Base-by-base conservation (phyloP, 176 grass and related monocot species). In the Rhipidocladum racemiflorum region DNA sequence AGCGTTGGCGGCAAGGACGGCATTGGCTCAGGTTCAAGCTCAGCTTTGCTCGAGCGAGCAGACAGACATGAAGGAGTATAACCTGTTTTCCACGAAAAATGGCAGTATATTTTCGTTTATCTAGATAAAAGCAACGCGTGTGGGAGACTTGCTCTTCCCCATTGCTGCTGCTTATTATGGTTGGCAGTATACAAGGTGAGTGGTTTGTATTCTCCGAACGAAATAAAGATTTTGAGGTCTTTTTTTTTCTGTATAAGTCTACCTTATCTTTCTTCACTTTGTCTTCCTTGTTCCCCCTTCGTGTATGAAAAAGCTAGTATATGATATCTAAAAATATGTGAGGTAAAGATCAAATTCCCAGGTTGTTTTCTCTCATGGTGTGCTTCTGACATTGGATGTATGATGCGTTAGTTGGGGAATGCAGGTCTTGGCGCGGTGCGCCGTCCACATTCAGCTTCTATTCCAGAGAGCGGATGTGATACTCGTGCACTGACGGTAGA, bases 61-160 rank as follows among this genome's bases (percentile, higher is more conserved):
- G 82, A 79, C 76, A 60, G 75, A 90, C 72, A 83, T 95, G 63
- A 80, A 94, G 63, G 88, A 96, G 79, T 94, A 94, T 70, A 89
- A 88, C 74, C 88, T 94, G 70, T 94, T 94, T 75, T 91, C 89
- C 74, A 71, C 84, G 23, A 81, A 86, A 85, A 81, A 74, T 63
- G 81, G 62, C 32, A n/a, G 54, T 12, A 24, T 78, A 60, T 90
- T 94, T 87, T 80, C 89, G 21, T 94, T 94, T 81, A 67, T 91
- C 85, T 85, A 80, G 86, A 76, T 75, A 72, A 84, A 89, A 53
- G n/a, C 70, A 55, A 83, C 45, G 24, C 57, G 65, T 30, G 23
- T 39, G 44, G 44, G 45, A 9, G 32, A 83, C 6, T 2, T 81
- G 49, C 12, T 81, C 17, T 83, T 25, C 57, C 70, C 60, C 53